Evolutionary conservation across 495 filamentous ascomycete genomes (phyloP).

Genomic region (Aspergillus asperescens): DNA sequence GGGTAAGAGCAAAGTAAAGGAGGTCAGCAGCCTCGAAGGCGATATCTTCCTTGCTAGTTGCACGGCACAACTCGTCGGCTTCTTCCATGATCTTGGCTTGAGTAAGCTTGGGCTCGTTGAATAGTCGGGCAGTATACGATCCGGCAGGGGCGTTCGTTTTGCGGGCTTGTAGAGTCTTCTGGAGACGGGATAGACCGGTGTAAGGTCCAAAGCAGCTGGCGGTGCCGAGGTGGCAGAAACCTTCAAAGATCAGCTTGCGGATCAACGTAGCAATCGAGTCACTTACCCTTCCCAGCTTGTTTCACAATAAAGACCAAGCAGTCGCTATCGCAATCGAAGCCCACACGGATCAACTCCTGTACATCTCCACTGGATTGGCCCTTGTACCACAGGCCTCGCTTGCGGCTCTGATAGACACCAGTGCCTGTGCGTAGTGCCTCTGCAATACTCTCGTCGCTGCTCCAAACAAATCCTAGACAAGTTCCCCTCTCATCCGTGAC

Average conservation of each 20-base stretch:
- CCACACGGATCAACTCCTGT: constrained; percentile 79
- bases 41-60: constrained; percentile 72
- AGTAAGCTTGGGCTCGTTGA: constrained; percentile 82
- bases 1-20: constrained; percentile 91
- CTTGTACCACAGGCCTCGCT: constrained; percentile 95
- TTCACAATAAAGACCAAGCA: constrained; percentile 83
- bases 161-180: constrained; percentile 74
- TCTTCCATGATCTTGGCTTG: constrained; percentile 98
- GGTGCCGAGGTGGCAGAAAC: constrained; percentile 92
- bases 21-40: constrained; percentile 93
- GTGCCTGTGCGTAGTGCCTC: constrained; percentile 82
- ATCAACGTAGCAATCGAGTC: neutral
- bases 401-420: constrained; percentile 92
- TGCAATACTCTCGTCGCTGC: constrained; percentile 79
- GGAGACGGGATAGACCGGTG: constrained; percentile 71
- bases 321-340: constrained; percentile 87
- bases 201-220: constrained; percentile 87
- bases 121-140: constrained; percentile 89
- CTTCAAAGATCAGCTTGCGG: constrained; percentile 29
- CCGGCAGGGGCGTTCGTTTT: constrained; percentile 77
- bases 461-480: constrained; percentile 88
- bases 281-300: constrained; percentile 70
- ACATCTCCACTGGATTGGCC: constrained; percentile 89
- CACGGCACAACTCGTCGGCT: constrained; percentile 87
- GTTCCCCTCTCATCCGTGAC: constrained; percentile 85